These are phyloP conservation scores for Hordeum pubiflorum DNA, from an alignment of 202 grass and related monocot genomes.

Conservation along the genomic window DNA sequence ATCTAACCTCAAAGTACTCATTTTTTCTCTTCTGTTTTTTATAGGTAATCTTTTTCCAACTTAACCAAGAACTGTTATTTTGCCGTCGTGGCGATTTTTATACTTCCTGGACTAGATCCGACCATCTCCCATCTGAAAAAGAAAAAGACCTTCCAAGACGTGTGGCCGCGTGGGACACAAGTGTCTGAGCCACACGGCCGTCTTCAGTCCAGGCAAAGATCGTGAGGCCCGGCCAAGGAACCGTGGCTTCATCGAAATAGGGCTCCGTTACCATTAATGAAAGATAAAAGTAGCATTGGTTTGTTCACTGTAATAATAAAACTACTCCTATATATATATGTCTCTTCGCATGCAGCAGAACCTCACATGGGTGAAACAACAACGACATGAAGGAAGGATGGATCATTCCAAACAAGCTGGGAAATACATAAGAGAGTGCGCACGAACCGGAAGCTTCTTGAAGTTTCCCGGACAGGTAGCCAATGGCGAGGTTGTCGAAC, in stretches of 20 bases:
- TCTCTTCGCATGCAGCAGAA: not conserved
- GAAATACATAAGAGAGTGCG: no score
- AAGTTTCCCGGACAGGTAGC: slow-evolving; percentile 58
- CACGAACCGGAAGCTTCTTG: slow-evolving; percentile 60
- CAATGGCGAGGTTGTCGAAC: slow-evolving; percentile 76
- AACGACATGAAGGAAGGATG: not conserved
- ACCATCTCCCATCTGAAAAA: no score
- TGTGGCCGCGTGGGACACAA: not conserved
- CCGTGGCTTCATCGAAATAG: not conserved
- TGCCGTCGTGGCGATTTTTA: no score
- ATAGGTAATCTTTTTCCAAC: not conserved
- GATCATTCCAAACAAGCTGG: not conserved
- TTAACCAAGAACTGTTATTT: not conserved
- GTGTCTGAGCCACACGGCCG: not conserved
- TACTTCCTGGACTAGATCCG: no score
- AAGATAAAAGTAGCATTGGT: not conserved
- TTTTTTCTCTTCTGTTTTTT: not conserved
- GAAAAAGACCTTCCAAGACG: not conserved
- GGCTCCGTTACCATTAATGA: not conserved
- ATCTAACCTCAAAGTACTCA: not conserved
- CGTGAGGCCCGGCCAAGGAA: not conserved
- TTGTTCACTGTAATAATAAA: not conserved
- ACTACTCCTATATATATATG: not conserved
- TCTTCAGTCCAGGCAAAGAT: not conserved
- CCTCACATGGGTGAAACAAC: not conserved